Percentiles rank a stretch among this genome's conserved stretches.
Evolutionary conservation across 805 yeast genomes (phyloP).

Genomic region (Cyberlindnera amylophila): DNA sequence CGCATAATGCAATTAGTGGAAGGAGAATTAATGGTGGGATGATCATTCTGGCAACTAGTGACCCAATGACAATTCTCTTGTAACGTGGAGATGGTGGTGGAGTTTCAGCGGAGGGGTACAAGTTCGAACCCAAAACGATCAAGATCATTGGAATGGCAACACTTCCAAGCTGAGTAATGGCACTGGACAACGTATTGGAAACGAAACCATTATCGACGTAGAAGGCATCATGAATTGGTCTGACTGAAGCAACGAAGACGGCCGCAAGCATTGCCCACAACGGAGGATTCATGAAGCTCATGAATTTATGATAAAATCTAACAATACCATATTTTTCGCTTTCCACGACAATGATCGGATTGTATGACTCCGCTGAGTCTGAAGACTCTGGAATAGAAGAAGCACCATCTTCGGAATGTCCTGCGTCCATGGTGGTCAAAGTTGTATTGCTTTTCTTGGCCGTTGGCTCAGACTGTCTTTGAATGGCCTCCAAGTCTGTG

Average conservation of each 20-base stretch:
- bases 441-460: not conserved
- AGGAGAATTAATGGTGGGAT: conserved; percentile 64
- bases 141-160: conserved; percentile 76
- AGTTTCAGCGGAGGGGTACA: conserved; percentile 63
- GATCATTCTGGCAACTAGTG: conserved; percentile 74
- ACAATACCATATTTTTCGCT: not conserved
- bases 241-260: conserved; percentile 64
- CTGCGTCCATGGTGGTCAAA: not conserved
- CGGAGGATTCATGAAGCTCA: conserved; percentile 72
- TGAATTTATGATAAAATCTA: conserved; percentile 22
- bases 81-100: conserved; percentile 65
- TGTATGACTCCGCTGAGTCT: not conserved
- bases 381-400: conserved; percentile 81
- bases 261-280: conserved; percentile 71
- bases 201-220: conserved; percentile 58
- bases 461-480: not conserved
- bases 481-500: conserved; percentile 5
- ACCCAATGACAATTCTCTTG: conserved; percentile 59
- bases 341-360: not conserved
- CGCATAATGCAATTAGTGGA: conserved; percentile 63
- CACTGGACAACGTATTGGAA: conserved; percentile 59
- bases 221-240: conserved; percentile 51
- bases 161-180: conserved; percentile 63
- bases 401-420: conserved; percentile 65
- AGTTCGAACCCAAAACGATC: conserved; percentile 74